Conservation (phyloP, 116 monocot species). For the Trichopus zeylanicus region DNA sequence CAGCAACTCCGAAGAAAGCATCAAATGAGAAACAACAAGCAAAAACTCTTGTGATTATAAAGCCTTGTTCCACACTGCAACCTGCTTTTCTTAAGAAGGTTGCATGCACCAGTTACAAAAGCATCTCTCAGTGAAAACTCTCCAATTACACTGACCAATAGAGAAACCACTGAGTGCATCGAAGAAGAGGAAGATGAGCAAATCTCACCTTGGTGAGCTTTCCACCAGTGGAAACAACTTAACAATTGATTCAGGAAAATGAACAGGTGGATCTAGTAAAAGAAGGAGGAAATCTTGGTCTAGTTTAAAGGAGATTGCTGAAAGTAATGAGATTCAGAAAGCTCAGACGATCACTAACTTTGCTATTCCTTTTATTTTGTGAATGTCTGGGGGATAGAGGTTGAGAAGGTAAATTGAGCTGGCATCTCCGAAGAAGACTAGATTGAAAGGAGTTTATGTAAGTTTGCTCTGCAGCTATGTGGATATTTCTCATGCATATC, state of each 20-base stretch:
- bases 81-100: neutral
- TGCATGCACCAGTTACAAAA: neutral
- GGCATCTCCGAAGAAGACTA: too few relatives aligned
- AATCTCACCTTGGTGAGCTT: slow-evolving; percentile 6
- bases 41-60: neutral
- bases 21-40: neutral
- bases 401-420: neutral
- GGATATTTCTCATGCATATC: too few relatives aligned
- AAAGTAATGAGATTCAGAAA: slow-evolving; percentile 26
- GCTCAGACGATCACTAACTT: slow-evolving; percentile 16
- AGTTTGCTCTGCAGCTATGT: too few relatives aligned
- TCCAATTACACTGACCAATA: slow-evolving; percentile 9
- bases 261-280: slow-evolving; percentile 28
- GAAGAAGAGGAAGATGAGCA: slow-evolving; percentile 16
- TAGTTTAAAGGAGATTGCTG: slow-evolving; percentile 44
- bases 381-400: neutral
- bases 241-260: neutral
- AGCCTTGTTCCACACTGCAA: neutral
- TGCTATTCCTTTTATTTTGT: slow-evolving; percentile 43
- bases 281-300: slow-evolving; percentile 55
- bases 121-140: neutral
- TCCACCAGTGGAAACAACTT: neutral
- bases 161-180: neutral
- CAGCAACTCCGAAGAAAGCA: neutral
- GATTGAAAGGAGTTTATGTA: too few relatives aligned